These are phyloP conservation scores for Malania oleifera DNA, from an alignment of 164 flowering plant genomes.

Conservation along the genomic window DNA sequence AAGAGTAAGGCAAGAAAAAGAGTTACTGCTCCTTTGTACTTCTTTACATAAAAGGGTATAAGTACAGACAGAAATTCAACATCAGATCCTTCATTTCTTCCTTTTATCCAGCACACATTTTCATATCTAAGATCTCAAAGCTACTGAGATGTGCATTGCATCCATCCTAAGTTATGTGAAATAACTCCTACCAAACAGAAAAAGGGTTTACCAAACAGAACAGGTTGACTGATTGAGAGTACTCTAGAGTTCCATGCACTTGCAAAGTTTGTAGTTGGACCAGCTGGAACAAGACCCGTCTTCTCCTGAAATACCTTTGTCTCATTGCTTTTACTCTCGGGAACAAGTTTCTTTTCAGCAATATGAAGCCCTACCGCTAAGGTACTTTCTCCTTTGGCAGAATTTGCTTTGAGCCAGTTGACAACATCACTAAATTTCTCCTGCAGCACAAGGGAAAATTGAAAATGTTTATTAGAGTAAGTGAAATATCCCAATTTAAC, in stretches of 20 bases:
- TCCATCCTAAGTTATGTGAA: background rate
- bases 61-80: too few species aligned
- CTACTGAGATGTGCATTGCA: too few species aligned
- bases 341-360: slow-evolving; percentile 29
- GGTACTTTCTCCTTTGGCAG: slow-evolving; percentile 35
- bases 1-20: too few species aligned
- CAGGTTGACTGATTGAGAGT: slow-evolving; percentile 24
- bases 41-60: too few species aligned
- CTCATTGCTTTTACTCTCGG: slow-evolving; percentile 36
- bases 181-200: slow-evolving; percentile 47
- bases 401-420: slow-evolving; percentile 77
- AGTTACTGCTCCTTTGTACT: too few species aligned
- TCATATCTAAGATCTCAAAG: too few species aligned
- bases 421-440: slow-evolving; percentile 88
- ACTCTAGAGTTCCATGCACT: slow-evolving; percentile 45
- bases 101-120: too few species aligned
- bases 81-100: too few species aligned
- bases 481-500: background rate
- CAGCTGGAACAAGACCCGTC: slow-evolving; percentile 23
- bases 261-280: slow-evolving; percentile 32
- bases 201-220: slow-evolving; percentile 15
- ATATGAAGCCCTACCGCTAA: slow-evolving; percentile 20
- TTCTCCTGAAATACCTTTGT: slow-evolving; percentile 26
- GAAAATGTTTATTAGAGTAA: background rate
- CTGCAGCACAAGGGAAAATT: slow-evolving; percentile 29